A percentile compares a stretch with the other conserved stretches of the same genome.
These are phyloP conservation scores for Aulographum hederae DNA, from an alignment of 2,329 filamentous ascomycete genomes.

Conservation along the genomic window DNA sequence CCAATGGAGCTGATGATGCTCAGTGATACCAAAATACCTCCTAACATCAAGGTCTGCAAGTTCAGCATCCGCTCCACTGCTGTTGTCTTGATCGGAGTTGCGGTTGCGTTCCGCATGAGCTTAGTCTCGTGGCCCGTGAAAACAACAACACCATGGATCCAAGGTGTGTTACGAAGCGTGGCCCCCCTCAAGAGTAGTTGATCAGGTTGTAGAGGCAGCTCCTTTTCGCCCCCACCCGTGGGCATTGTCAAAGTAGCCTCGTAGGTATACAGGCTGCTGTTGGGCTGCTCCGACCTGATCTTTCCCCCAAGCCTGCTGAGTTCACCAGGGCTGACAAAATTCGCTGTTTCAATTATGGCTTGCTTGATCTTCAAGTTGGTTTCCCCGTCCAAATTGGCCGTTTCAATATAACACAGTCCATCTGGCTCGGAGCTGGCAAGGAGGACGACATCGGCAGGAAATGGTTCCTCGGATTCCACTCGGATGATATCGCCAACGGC, in stretches of 20 bases:
- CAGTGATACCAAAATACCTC: constrained; percentile 64
- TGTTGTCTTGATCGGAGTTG: constrained; percentile 91
- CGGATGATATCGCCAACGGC: constrained; percentile 82
- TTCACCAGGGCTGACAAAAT: constrained; percentile 72
- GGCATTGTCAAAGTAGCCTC: constrained; percentile 90
- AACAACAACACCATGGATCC: constrained; percentile 90
- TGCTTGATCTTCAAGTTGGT: constrained; percentile 99
- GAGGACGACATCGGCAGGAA: constrained; percentile 83
- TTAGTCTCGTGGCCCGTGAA: constrained; percentile 98
- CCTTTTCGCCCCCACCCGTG: constrained; percentile 79
- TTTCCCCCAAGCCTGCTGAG: constrained; percentile 72
- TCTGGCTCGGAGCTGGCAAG: constrained; percentile 92
- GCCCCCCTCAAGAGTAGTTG: constrained; percentile 86
- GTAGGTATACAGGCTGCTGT: constrained; percentile 96
- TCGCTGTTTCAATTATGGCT: constrained; percentile 77
- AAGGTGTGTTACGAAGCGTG: constrained; percentile 86
- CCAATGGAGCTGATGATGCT: constrained; percentile 84
- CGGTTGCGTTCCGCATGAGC: constrained; percentile 95
- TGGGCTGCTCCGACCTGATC: constrained; percentile 87
- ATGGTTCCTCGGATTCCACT: constrained; percentile 86
- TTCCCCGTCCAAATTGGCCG: constrained; percentile 91
- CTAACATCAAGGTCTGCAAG: constrained; percentile 75
- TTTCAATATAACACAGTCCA: constrained; percentile 96
- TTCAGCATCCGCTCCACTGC: constrained; percentile 92
- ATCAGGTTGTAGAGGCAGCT: constrained; percentile 75